Evolutionary conservation across 2,329 filamentous ascomycete species (phyloP), one percentile per base, ranked within the genome.

Genomic region (Pezicula carpinea): DNA sequence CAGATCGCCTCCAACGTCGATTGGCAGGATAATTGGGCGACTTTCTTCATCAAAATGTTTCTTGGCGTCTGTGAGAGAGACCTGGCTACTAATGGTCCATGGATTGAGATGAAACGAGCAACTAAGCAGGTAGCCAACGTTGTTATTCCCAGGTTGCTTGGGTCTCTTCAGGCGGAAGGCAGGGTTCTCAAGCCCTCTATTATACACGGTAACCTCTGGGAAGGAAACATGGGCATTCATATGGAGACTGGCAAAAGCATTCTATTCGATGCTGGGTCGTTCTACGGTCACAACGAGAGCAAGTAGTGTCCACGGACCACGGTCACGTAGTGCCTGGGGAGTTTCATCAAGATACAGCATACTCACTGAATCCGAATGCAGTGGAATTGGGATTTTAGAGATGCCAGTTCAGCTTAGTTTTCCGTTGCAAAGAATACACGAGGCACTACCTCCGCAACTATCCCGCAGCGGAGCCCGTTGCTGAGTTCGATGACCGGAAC

Each of bases 21-120:
- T 17, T 47, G 65, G 66, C 49, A 46, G 4, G 51, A 62, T 17
- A 65, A 54, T 14, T 69, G 66, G 66, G 57, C 68, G 47, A 48
- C 34, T 0, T 68, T 61, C 48, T 66, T 68, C 39, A 32, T 50
- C 1, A 57, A 60, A n/a, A 31, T 34, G 1, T 56, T 53, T 0
- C 39, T 66, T 6, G 54, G 53, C 5, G 52, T 58, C 34, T 51
- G 60, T 5, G 43, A 42, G 3, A 35, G 62, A 4, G 53, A 55
- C 14, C 15, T 63, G 3, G 49, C 58, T 5, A 50, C 58, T 11
- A 52, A 61, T 13, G 36, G 56, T 4, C 49, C 49, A 3, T 60
- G 58, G 1, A 52, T 50, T 1, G 50, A 56, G 17, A 23, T 46
- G 1, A 55, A 66, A 5, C 61, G 68, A 23, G 50, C 44, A 3